phyloP scores from a whole-genome alignment of 2,329 filamentous ascomycete species.

The Colletotrichum scovillei region DNA sequence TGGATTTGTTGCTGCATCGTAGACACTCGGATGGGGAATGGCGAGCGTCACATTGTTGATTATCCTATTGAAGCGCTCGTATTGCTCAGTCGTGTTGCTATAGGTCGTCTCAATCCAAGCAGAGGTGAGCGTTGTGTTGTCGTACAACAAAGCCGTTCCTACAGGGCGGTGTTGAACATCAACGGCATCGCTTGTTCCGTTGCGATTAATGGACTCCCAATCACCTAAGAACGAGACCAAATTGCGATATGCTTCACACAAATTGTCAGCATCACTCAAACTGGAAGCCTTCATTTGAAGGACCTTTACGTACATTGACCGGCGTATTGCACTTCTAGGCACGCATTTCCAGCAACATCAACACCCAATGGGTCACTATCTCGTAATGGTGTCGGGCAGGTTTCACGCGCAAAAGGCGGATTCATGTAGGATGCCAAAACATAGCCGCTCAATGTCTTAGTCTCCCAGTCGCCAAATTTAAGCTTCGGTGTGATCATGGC shows the following conservation, averaged over 20 bases:
- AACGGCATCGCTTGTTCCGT: constrained; percentile 53
- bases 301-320: constrained; percentile 61
- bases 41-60: constrained; percentile 83
- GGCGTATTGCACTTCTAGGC: constrained; percentile 76
- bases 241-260: constrained; percentile 69
- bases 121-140: constrained; percentile 78
- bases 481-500: constrained; percentile 81
- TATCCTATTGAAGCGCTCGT: constrained; percentile 62
- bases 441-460: constrained; percentile 61
- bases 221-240: constrained; percentile 69
- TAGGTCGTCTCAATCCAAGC: constrained; percentile 73
- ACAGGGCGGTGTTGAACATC: constrained; percentile 63
- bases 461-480: constrained; percentile 65
- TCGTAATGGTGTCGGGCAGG: constrained; percentile 72
- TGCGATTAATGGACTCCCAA: constrained; percentile 63
- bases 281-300: not conserved
- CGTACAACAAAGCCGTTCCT: constrained; percentile 72
- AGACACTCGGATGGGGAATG: constrained; percentile 79
- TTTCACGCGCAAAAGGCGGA: constrained; percentile 60
- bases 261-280: constrained; percentile 18
- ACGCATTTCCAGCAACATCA: constrained; percentile 61
- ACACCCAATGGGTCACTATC: constrained; percentile 47
- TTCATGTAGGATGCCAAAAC: constrained; percentile 75
- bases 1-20: constrained; percentile 69
- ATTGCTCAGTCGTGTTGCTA: constrained; percentile 63